Evolutionary conservation across 805 yeast species (phyloP).

Genomic region (Priceomyces castillae): DNA sequence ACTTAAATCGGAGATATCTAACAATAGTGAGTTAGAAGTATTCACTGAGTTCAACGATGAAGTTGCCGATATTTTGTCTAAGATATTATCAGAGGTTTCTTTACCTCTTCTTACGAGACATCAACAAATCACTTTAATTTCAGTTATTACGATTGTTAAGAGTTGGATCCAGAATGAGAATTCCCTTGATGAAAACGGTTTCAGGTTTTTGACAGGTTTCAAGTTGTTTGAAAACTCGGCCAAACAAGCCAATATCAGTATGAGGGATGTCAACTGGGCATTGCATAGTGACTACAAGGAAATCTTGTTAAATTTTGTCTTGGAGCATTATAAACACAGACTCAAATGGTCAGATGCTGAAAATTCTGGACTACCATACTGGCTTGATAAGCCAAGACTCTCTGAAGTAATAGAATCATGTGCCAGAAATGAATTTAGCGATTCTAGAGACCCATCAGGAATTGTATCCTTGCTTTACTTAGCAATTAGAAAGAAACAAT

Average conservation of each 20-base stretch:
- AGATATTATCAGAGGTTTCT: slow-evolving; percentile 59
- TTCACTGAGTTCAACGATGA: slow-evolving; percentile 37
- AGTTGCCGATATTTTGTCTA: slow-evolving; percentile 50
- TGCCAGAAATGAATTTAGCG: slow-evolving; percentile 69
- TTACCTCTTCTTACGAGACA: slow-evolving; percentile 85
- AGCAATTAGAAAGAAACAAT: slow-evolving; percentile 73
- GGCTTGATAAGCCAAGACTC: slow-evolving; percentile 48
- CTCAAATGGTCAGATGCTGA: slow-evolving; percentile 61
- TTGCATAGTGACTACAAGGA: slow-evolving; percentile 78
- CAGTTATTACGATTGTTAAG: slow-evolving; percentile 62
- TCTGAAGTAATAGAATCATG: slow-evolving; percentile 54
- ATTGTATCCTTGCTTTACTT: slow-evolving; percentile 70
- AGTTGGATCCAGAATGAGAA: slow-evolving; percentile 47
- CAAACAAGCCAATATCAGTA: slow-evolving; percentile 54
- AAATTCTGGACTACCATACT: slow-evolving; percentile 64
- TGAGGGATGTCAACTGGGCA: slow-evolving; percentile 88
- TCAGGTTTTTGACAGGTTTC: slow-evolving; percentile 67
- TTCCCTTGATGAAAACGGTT: slow-evolving; percentile 61
- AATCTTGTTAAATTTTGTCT: slow-evolving; percentile 51
- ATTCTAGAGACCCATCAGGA: slow-evolving; percentile 65
- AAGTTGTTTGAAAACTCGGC: slow-evolving; percentile 55
- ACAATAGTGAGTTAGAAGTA: slow-evolving; percentile 19
- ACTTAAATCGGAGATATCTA: neutral
- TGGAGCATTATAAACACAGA: slow-evolving; percentile 39
- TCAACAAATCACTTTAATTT: slow-evolving; percentile 79